Base-by-base conservation (phyloP, 805 yeast genomes). In the Candida yuanshanica region DNA sequence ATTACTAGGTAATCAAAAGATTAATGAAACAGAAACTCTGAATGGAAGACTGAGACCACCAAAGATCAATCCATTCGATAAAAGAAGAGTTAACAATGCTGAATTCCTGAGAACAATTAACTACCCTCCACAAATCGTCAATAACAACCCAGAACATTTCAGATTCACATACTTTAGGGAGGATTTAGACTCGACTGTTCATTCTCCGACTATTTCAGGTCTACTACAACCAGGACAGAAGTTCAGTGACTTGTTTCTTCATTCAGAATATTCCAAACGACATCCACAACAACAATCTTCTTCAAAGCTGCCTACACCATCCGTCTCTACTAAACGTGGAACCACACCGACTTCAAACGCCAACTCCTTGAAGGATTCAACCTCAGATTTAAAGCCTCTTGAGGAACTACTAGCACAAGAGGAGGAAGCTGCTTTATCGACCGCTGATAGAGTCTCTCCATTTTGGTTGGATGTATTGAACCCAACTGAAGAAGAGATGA, bases 401-500 rank as follows among this genome's bases (percentile, higher is more conserved):
- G 44, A 38, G 13, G 27, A 22, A 35, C 14, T 23, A 16, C 26
- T 17, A n/a, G 16, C 20, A 20, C 14, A 37, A 25, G 37, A 16
- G 11, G n/a, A 29, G 12, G 41, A 35, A 17, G 38, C 42, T 12
- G 36, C 27, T 10, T 12, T 29, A 14, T 62, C 31, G 2, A 18
- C 31, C 16, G 18, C 10, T 14, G 31, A 58, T 11, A 75, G 72
- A 18, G 69, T 68, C 8, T 68, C 79, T 2, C 90, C 95, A 14
- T 89, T 91, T 70, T 91, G 99, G 99, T 70, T 91, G 10, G 98
- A 91, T 61, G 84, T 91, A 11, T 66, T 86, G 43, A 83, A 87
- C 55, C 99, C 99, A 10, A 85, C 95, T 0, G 98, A 93, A 56
- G 97, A 89, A 51, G 99, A 91, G 61, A 87, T 93, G 95, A 89